A percentile compares a stretch with the other conserved stretches of the same genome.
Conservation (phyloP, 352 stramenopile species). For the Blastocystis sp. region DNA sequence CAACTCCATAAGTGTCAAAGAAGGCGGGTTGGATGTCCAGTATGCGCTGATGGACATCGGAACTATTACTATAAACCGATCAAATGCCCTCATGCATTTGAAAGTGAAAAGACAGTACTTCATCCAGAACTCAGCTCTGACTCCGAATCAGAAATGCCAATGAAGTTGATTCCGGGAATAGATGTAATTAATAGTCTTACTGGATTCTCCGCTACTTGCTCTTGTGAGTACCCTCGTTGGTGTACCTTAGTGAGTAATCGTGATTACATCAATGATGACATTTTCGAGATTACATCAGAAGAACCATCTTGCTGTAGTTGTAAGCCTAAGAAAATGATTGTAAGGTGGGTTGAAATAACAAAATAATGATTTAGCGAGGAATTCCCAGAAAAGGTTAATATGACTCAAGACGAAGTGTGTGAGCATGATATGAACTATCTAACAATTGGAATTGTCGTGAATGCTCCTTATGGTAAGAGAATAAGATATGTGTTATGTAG, state of each 20-base stretch:
- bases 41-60: slow-evolving; percentile 37
- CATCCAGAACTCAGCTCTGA: neutral
- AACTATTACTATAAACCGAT: slow-evolving; percentile 57
- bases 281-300: slow-evolving; percentile 51
- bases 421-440: slow-evolving; percentile 60
- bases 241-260: slow-evolving; percentile 47
- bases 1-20: slow-evolving; percentile 12
- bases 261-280: slow-evolving; percentile 30
- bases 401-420: neutral
- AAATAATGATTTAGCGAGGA: neutral
- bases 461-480: slow-evolving; percentile 59
- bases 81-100: neutral
- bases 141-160: neutral
- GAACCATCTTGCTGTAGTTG: slow-evolving; percentile 35
- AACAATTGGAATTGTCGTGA: slow-evolving; percentile 66
- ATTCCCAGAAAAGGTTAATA: neutral
- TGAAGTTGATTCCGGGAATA: neutral
- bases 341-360: neutral
- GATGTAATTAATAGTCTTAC: neutral
- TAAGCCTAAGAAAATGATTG: neutral
- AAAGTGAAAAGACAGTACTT: neutral
- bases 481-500: neutral
- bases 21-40: slow-evolving; percentile 19
- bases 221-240: slow-evolving; percentile 53
- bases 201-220: slow-evolving; percentile 3